Evolutionary conservation across 2,329 filamentous ascomycete species (phyloP).

Genomic region (Fusarium xylarioides): DNA sequence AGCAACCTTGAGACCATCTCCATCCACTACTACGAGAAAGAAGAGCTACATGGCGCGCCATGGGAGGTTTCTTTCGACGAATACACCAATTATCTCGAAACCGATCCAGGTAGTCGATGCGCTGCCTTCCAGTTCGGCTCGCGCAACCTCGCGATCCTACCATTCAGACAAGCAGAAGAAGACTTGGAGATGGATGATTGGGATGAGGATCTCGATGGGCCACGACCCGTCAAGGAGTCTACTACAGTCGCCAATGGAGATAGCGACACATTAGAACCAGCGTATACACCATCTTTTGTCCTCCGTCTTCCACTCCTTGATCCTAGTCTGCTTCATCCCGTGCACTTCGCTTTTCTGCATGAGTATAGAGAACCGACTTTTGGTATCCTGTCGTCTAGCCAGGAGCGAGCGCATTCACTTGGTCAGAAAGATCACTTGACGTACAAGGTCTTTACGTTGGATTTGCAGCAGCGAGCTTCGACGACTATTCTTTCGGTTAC

Average conservation of each 20-base stretch:
- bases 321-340: slow-evolving; percentile 84
- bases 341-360: slow-evolving; percentile 92
- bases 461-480: slow-evolving; percentile 91
- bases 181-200: slow-evolving; percentile 93
- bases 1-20: slow-evolving; percentile 86
- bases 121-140: slow-evolving; percentile 92
- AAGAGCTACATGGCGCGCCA: slow-evolving; percentile 83
- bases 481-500: slow-evolving; percentile 90
- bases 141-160: slow-evolving; percentile 90
- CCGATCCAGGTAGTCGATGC: slow-evolving; percentile 92
- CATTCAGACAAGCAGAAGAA: slow-evolving; percentile 86
- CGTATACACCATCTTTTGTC: slow-evolving; percentile 92
- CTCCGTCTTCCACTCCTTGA: slow-evolving; percentile 89
- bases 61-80: slow-evolving; percentile 81
- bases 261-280: slow-evolving; percentile 61
- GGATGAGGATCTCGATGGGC: slow-evolving; percentile 82
- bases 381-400: slow-evolving; percentile 85
- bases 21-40: slow-evolving; percentile 97
- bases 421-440: slow-evolving; percentile 86
- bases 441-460: slow-evolving; percentile 95
- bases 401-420: slow-evolving; percentile 77
- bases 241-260: slow-evolving; percentile 48
- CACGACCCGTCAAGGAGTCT: slow-evolving; percentile 62
- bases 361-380: slow-evolving; percentile 98
- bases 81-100: slow-evolving; percentile 82